Evolutionary conservation across 1,284 basidiomycete genomes (phyloP), one percentile per base, ranked within the genome.

Genomic region (Butyriboletus appendiculatus): DNA sequence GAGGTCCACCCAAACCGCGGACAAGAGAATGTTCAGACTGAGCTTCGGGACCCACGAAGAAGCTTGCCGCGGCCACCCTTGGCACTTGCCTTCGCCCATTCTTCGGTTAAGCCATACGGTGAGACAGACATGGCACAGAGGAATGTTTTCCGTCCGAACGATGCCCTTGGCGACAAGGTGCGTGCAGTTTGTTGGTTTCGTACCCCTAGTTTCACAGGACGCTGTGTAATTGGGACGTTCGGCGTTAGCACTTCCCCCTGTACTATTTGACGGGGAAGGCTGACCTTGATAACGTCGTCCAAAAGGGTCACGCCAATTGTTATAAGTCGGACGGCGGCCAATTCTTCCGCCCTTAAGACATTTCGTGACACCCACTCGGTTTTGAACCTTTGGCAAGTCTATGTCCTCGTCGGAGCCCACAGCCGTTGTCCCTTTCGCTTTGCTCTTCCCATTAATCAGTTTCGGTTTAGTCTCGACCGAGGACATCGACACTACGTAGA

Each of bases 141-240:
- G 65, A 94, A 89, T 65, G n/a, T 94, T 95, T 65, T 92, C 88
- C 0, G 92, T 94, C 7, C 92, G 81, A 5, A 86, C 82, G 18
- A 94, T 75, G 30, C 75, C 74, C 39, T 80, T 81, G 12, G 82
- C 81, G 39, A 94, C 69, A 22, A 95, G 76, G 69, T 94, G 89
- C 0, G 90, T 94, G 63, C 88, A 92, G 52, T 91, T 83, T 0
- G 70, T 65, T 0, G 86, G 76, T 44, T 83, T 80, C 2, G 78
- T 4, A 81, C 84, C 88, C 90, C 90, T 1, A 93, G 68, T 60
- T 80, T 83, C 5, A 69, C 70, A 42, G 93, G 67, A 5, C 69
- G 72, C 89, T 92, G 58, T 24, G 30, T 1, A 11, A 37, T 35
- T 15, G 16, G 20, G 18, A 24, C 9, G 15, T 34, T 16, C 9